phyloP scores from a whole-genome alignment of 1,284 basidiomycete genomes.

The Fomitiporia mediterranea region DNA sequence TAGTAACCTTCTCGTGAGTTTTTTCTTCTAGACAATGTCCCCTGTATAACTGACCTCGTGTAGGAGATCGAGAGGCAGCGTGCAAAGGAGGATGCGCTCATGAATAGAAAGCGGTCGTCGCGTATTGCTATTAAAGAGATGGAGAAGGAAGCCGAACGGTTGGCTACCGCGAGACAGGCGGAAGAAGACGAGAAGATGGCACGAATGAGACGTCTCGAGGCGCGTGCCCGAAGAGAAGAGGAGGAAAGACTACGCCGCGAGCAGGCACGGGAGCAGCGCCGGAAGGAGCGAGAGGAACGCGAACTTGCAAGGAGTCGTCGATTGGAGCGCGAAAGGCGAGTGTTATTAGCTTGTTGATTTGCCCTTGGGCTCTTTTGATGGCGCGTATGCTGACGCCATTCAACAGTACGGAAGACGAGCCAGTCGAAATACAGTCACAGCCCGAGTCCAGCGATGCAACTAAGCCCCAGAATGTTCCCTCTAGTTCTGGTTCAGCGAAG shows the following conservation, averaged over 20 bases:
- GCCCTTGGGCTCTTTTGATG: neutral
- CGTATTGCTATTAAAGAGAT: constrained; percentile 73
- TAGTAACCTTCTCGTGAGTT: constrained; percentile 54
- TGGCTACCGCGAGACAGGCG: constrained; percentile 46
- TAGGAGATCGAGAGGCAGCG: constrained; percentile 63
- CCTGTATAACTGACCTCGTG: constrained; percentile 12
- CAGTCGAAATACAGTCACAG: neutral
- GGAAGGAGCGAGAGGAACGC: constrained; percentile 46
- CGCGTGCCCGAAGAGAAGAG: constrained; percentile 60
- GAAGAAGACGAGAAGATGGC: constrained; percentile 64
- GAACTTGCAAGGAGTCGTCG: constrained; percentile 25
- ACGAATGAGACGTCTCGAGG: constrained; percentile 58
- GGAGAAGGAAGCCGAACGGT: constrained; percentile 63
- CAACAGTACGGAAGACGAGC: neutral
- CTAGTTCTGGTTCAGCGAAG: neutral
- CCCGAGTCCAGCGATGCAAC: neutral
- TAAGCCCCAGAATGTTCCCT: neutral
- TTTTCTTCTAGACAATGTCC: constrained; percentile 14
- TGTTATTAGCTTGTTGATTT: neutral
- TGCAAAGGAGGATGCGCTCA: constrained; percentile 62
- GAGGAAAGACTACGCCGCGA: constrained; percentile 56
- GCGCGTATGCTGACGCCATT: neutral
- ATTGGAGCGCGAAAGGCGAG: constrained; percentile 22
- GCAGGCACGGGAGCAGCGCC: constrained; percentile 47
- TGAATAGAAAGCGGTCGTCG: constrained; percentile 78